Conservation (phyloP, 805 yeast genomes). For the Starmerella bacillaris region DNA sequence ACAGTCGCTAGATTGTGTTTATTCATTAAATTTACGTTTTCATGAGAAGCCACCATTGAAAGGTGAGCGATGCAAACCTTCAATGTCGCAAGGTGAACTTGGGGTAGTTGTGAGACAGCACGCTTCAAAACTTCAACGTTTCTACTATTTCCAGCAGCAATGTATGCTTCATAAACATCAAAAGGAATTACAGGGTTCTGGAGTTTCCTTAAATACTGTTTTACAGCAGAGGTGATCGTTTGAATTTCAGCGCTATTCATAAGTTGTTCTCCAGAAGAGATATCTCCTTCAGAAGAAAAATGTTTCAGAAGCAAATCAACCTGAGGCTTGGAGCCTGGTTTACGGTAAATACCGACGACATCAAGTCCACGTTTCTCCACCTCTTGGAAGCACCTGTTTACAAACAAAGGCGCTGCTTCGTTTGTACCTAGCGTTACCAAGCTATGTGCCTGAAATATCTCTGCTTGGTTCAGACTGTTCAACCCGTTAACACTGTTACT, state of each 20-base stretch:
- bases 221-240: conserved; percentile 72
- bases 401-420: conserved; percentile 67
- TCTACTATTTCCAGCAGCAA: conserved; percentile 31
- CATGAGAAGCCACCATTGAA: conserved; percentile 35
- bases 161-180: conserved; percentile 46
- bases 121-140: conserved; percentile 30
- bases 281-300: conserved; percentile 21
- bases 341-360: conserved; percentile 76
- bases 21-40: conserved; percentile 58
- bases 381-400: conserved; percentile 52
- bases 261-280: conserved; percentile 22
- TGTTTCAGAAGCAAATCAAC: conserved; percentile 30
- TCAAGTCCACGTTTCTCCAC: conserved; percentile 63
- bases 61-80: conserved; percentile 46
- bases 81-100: conserved; percentile 45
- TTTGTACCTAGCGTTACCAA: too few species aligned
- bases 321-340: conserved; percentile 66
- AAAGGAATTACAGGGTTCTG: conserved; percentile 73
- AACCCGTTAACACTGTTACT: too few species aligned
- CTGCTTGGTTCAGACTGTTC: too few species aligned
- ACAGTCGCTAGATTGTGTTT: conserved; percentile 70
- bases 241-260: conserved; percentile 47
- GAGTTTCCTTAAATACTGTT: conserved; percentile 66
- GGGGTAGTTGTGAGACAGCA: conserved; percentile 40
- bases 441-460: too few species aligned